A percentile compares a stretch with the other conserved stretches of the same genome.
Conservation (phyloP, 306 rosid species). For the Chamaecrista fasciculata region DNA sequence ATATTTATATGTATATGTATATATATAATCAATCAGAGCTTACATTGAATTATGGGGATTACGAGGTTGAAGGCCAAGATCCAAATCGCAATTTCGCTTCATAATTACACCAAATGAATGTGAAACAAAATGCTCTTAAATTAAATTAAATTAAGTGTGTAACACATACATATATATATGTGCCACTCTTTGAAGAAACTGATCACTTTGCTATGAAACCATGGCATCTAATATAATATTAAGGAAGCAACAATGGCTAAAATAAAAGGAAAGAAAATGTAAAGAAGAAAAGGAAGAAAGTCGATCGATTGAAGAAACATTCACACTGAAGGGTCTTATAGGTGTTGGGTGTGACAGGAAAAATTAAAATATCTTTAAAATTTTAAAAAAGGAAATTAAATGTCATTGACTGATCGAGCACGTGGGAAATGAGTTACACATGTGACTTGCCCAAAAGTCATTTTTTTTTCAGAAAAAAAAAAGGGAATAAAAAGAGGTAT, state of each 20-base stretch:
- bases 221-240: too few relatives aligned
- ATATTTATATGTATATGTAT: too few relatives aligned
- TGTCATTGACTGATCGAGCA: constrained; percentile 1
- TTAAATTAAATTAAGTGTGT: too few relatives aligned
- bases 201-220: background rate
- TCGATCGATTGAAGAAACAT: constrained; percentile 12
- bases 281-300: background rate
- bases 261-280: background rate
- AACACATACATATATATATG: too few relatives aligned
- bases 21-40: background rate
- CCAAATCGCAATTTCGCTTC: constrained; percentile 29
- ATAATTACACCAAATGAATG: too few relatives aligned
- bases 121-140: too few relatives aligned
- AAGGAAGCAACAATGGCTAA: too few relatives aligned
- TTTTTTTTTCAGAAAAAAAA: background rate
- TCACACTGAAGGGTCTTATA: constrained; percentile 14
- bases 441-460: constrained; percentile 9
- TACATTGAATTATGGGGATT: constrained; percentile 30
- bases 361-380: background rate
- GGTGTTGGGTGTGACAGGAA: constrained; percentile 7
- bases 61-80: constrained; percentile 4
- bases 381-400: background rate
- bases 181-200: background rate
- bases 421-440: constrained; percentile 45
- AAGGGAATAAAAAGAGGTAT: background rate